These are phyloP conservation scores for Candida glucosophila DNA, from an alignment of 1,139 yeast genomes.

Conservation along the genomic window DNA sequence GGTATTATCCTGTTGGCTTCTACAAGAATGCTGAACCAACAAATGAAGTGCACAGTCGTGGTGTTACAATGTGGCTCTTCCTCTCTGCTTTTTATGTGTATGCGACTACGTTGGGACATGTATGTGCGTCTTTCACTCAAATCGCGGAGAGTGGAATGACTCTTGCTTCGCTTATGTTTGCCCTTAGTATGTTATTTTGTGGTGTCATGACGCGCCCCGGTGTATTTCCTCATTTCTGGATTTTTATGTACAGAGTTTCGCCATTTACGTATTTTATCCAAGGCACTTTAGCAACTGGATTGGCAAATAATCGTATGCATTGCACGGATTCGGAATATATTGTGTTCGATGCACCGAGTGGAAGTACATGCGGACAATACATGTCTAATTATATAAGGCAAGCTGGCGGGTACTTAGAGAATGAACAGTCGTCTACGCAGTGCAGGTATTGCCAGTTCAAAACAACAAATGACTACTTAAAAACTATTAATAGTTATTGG, in stretches of 20 bases:
- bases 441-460: slow-evolving; percentile 55
- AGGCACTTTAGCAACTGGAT: slow-evolving; percentile 41
- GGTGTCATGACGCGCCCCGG: slow-evolving; percentile 55
- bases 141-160: slow-evolving; percentile 57
- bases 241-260: slow-evolving; percentile 54
- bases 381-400: slow-evolving; percentile 17
- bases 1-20: slow-evolving; percentile 58
- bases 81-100: slow-evolving; percentile 43
- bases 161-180: slow-evolving; percentile 41
- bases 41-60: slow-evolving; percentile 47
- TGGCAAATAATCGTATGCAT: slow-evolving; percentile 46
- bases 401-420: slow-evolving; percentile 42
- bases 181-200: slow-evolving; percentile 49
- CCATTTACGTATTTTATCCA: slow-evolving; percentile 65
- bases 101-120: slow-evolving; percentile 33
- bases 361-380: slow-evolving; percentile 51
- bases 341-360: slow-evolving; percentile 47
- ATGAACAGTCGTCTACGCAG: slow-evolving; percentile 41
- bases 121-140: slow-evolving; percentile 1
- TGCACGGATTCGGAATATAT: slow-evolving; percentile 47
- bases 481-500: slow-evolving; percentile 33
- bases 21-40: slow-evolving; percentile 35
- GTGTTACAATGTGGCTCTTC: slow-evolving; percentile 46
- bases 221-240: slow-evolving; percentile 64
- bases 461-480: slow-evolving; percentile 47